Base-by-base conservation (phyloP, 2,329 filamentous ascomycete genomes). In the Neonectria punicea region DNA sequence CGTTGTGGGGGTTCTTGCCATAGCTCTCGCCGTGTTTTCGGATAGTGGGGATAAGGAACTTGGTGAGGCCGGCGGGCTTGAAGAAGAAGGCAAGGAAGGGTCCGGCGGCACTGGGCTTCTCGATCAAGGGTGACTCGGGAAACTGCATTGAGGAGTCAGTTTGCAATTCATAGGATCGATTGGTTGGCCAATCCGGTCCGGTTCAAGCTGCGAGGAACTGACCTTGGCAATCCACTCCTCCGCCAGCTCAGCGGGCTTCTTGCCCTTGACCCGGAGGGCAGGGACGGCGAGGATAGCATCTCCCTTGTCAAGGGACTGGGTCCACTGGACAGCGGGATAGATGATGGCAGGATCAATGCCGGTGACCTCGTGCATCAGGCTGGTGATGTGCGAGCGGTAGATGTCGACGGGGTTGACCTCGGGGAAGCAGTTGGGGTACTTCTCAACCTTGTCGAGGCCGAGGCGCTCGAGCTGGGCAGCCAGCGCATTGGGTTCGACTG, bases 31-130 rank as follows among this genome's bases (percentile, higher is more conserved):
- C 87, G 54, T 87, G 85, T 69, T 86, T 83, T 62, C 91, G 87
- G 66, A 96, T 90, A 72, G 88, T 85, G 41, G 92, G 91, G 53
- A 97, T 81, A 32, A 94, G 84, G 41, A 92, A 80, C 66, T 87
- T 81, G 57, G 87, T 83, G 49, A 96, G 86, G 14, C 89, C 87
- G 3, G 82, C 83, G n/a, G 87, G 82, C 80, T 92, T 92, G 85
- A 94, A 92, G 84, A 90, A 94, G 83, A 97, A 95, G 72, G 89
- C 87, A 44, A 97, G 80, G 74, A 93, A 94, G 53, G 89, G 87
- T 69, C 90, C 91, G 65, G 83, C 86, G n/a, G 85, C 83, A 13
- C 84, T 81, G 16, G 93, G 93, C 77, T 90, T 90, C 71, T 91
- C 86, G 67, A 96, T 85, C 28, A 97, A 85, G 20, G 91, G 87